Evolutionary conservation across 768 basidiomycete genomes (phyloP), one percentile per base, ranked within the genome.

Genomic region (Austroboletus eburneus): DNA sequence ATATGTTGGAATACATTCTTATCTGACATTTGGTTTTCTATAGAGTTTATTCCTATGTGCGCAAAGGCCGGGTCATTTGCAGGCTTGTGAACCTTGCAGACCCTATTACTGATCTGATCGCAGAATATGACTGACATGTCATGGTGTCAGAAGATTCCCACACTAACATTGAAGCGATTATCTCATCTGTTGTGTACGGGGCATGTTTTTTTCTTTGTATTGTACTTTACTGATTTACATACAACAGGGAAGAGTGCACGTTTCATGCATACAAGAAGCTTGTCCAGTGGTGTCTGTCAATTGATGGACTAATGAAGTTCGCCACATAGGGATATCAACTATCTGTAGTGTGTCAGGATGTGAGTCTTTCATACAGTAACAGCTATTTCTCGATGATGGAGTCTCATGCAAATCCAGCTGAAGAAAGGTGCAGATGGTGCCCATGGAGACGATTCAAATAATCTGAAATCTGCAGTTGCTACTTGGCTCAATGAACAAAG

Each of bases 391-490:
- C n/a, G n/a, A n/a, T n/a, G n/a, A n/a, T n/a, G n/a, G n/a, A n/a
- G n/a, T n/a, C n/a, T n/a, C n/a, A n/a, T n/a, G n/a, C n/a, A n/a
- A n/a, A n/a, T n/a, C 9, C 38, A 54, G 52, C 24, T 51, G 13
- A 38, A 39, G 9, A 44, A 40, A 34, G 53, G 53, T 3, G 29
- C 46, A 8, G 42, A 54, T 42, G 45, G 39, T 2, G 53, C 46
- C 5, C 20, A 24, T 8, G 39, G 42, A 8, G 46, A 54, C 12
- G 46, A 54, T 12, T 20, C 42, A 21, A 10, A 23, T 22, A 29
- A 2, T 2, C 9, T 54, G 42, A 54, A 54, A 43, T 3, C 2
- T 3, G 12, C 20, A 0, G 39, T 48, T 2, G 42, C 30, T 4
- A 25, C 20, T 1, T 54, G 49, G 53, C 18, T 54, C 3, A 46